A percentile compares a stretch with the other conserved stretches of the same genome.
phyloP scores from a whole-genome alignment of 441 rosid genomes.

The Breynia disticha region DNA sequence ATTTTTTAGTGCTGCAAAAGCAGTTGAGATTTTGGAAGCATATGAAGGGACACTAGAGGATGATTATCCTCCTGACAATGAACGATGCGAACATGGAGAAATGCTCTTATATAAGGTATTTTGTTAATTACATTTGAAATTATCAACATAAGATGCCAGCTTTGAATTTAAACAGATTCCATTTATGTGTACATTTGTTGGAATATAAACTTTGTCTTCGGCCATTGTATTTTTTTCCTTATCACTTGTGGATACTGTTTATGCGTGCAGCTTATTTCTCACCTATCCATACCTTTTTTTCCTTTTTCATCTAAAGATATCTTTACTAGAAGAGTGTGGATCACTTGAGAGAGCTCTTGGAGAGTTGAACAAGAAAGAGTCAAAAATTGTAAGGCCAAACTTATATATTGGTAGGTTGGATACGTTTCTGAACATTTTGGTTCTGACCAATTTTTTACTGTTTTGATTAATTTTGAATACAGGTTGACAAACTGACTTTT shows the following conservation, averaged over 20 bases:
- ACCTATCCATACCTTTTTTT: background rate
- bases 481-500: conserved; percentile 81
- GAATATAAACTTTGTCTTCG: too few relatives aligned
- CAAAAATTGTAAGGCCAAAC: conserved; percentile 56
- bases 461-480: conserved; percentile 9
- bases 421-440: too few relatives aligned
- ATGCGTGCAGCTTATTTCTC: conserved; percentile 3
- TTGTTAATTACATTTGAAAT: background rate
- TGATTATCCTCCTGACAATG: conserved; percentile 98
- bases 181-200: too few relatives aligned
- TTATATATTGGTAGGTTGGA: background rate
- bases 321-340: conserved; percentile 83
- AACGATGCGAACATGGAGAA: conserved; percentile 95
- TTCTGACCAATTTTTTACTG: background rate
- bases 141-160: background rate
- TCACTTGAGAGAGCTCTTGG: conserved; percentile 62
- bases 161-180: background rate
- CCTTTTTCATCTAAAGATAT: conserved; percentile 34
- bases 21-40: conserved; percentile 97
- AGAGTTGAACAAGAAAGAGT: conserved; percentile 66
- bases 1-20: conserved; percentile 68
- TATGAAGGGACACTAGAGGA: conserved; percentile 99
- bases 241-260: too few relatives aligned
- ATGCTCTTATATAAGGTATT: conserved; percentile 97
- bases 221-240: too few relatives aligned